These are phyloP conservation scores for Jimgerdemannia lactiflua DNA, from an alignment of 192 early-diverging fungal species.

Conservation along the genomic window DNA sequence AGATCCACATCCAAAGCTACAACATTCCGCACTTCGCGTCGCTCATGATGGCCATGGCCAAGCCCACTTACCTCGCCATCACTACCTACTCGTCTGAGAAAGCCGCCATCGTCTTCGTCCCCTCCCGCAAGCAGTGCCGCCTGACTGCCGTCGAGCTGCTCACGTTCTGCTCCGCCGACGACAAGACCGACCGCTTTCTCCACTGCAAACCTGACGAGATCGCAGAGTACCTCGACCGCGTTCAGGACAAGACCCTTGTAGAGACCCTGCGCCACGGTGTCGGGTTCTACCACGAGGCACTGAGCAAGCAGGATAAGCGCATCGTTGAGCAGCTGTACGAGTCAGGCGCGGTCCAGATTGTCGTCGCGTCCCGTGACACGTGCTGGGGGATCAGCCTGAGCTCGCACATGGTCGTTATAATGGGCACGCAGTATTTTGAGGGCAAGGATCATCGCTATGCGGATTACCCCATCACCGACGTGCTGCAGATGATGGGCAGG, in stretches of 20 bases:
- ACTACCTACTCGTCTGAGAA: slow-evolving; percentile 57
- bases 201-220: slow-evolving; percentile 65
- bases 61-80: slow-evolving; percentile 80
- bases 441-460: slow-evolving; percentile 95
- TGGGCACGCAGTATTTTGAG: slow-evolving; percentile 96
- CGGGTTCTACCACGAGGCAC: slow-evolving; percentile 90
- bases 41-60: slow-evolving; percentile 91
- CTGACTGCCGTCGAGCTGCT: slow-evolving; percentile 85
- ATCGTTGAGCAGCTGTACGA: slow-evolving; percentile 75
- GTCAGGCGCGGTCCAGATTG: slow-evolving; percentile 78
- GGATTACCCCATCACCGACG: slow-evolving; percentile 93
- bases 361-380: slow-evolving; percentile 87
- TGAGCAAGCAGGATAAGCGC: slow-evolving; percentile 68
- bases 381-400: slow-evolving; percentile 90
- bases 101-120: slow-evolving; percentile 91
- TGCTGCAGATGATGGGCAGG: slow-evolving; percentile 98
- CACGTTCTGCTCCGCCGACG: slow-evolving; percentile 79
- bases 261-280: slow-evolving; percentile 78
- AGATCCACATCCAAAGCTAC: slow-evolving; percentile 94
- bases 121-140: slow-evolving; percentile 84
- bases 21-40: slow-evolving; percentile 92
- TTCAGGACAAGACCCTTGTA: slow-evolving; percentile 72
- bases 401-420: slow-evolving; percentile 85
- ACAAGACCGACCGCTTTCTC: slow-evolving; percentile 68
- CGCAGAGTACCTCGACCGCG: slow-evolving; percentile 51